Conservation (phyloP, 768 basidiomycete genomes). For the Exidia glandulosa region DNA sequence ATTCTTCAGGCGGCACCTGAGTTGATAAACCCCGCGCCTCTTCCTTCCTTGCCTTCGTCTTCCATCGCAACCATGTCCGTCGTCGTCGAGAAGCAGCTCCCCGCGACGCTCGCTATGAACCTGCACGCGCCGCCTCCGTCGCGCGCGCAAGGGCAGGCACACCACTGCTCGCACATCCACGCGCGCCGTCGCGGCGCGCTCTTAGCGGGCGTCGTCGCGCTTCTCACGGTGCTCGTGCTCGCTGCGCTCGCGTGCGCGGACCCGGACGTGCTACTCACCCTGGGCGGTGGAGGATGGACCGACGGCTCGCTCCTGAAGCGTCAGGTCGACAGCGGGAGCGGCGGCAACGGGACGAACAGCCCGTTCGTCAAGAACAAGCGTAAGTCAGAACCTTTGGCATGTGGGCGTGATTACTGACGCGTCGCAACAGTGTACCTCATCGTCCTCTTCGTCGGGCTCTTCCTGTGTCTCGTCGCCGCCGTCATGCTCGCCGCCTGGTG, state of each 20-base stretch:
- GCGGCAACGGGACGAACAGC: not conserved
- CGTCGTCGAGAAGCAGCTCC: not conserved
- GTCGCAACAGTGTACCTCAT: constrained; percentile 45
- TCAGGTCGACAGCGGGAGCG: not conserved
- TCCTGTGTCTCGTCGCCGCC: constrained; percentile 41
- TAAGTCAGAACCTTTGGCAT: not conserved
- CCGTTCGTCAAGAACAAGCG: constrained; percentile 11
- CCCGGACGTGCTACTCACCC: not conserved
- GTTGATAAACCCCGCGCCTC: no score
- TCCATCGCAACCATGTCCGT: not conserved
- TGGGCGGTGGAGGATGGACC: not conserved
- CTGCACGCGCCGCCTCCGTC: not conserved
- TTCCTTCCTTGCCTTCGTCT: not conserved
- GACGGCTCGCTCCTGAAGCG: not conserved
- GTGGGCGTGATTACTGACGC: not conserved
- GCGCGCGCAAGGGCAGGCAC: not conserved
- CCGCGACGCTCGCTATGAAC: not conserved
- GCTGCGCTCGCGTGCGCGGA: not conserved
- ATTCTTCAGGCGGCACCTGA: no score
- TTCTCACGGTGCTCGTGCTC: not conserved
- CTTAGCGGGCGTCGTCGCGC: not conserved
- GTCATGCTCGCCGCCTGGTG: constrained; percentile 58
- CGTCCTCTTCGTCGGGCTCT: constrained; percentile 51
- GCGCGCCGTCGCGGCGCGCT: not conserved
- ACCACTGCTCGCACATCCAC: not conserved